Conservation (phyloP, 2,329 filamentous ascomycete species). For the Geosmithia flava region DNA sequence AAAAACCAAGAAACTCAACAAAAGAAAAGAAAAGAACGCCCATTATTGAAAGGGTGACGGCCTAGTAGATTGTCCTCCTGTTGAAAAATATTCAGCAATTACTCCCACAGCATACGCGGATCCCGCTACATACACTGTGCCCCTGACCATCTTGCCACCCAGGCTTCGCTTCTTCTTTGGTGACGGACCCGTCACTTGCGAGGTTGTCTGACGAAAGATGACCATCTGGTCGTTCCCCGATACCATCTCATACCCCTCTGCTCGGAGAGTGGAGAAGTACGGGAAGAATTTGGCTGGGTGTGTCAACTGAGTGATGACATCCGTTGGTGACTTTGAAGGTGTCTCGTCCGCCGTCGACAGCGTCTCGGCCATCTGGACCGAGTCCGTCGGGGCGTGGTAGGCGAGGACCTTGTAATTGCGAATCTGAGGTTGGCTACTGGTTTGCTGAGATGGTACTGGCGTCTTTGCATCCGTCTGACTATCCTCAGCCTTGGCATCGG, state of each 20-base stretch:
- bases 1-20: too few species aligned
- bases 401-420: constrained; percentile 50
- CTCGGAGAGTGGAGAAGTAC: constrained; percentile 44
- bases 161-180: constrained; percentile 23
- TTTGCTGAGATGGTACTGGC: background rate
- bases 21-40: background rate
- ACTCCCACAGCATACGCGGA: constrained; percentile 46
- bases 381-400: constrained; percentile 47
- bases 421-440: background rate
- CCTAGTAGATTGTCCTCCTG: constrained; percentile 14
- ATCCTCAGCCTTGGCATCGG: background rate
- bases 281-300: constrained; percentile 54
- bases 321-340: constrained; percentile 42
- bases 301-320: constrained; percentile 46
- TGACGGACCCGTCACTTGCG: background rate
- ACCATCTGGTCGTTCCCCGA: constrained; percentile 51
- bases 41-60: background rate
- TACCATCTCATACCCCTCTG: constrained; percentile 54
- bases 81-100: constrained; percentile 43
- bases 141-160: constrained; percentile 36
- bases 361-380: constrained; percentile 46
- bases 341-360: constrained; percentile 38
- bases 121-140: constrained; percentile 41
- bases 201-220: constrained; percentile 49
- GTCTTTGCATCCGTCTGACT: background rate